Base-by-base conservation (phyloP, 495 filamentous ascomycete species). In the Aspergillus conjunctus region DNA sequence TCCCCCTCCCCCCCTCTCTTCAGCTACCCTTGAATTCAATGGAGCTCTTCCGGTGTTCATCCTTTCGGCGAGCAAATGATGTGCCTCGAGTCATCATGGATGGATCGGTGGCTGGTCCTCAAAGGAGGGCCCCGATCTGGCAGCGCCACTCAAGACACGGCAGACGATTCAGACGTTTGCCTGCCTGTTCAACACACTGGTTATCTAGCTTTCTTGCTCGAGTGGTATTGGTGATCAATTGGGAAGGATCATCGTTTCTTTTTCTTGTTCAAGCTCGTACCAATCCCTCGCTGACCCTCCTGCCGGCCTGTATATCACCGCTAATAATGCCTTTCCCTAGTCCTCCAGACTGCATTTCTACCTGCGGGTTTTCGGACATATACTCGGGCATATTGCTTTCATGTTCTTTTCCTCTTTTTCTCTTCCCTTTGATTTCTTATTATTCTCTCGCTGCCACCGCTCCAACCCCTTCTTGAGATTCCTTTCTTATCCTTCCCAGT, bases 341-440 rank as follows among this genome's bases (percentile, higher is more conserved):
- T 33, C 39, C 48, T 56, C 33, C 53, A 53, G 51, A 55, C 41
- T 60, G 51, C 58, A 46, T 48, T 58, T 61, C 61, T 56, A 65
- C 59, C 62, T 68, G 62, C 66, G 63, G 26, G 51, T 61, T 33
- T 60, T 65, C 62, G 66, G 60, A 63, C 54, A 68, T 60, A 62
- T 68, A 39, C 56, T 65, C 66, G 62, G 61, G 58, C 50, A 64
- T 67, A 59, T 62, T 54, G 45, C 20, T 58, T 56, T 58, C 45
- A 51, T 63, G 50, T 14, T 61, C 44, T 45, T 32, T 41, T 55
- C 7, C 45, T 46, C 20, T 45, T 33, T 51, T 46, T 43, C 52
- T 22, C 18, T 21, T 21, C 20, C 44, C 44, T 48, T 17, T 48
- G 10, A 18, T 58, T 56, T 60, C 46, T 48, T 63, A 58, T 55